Base-by-base conservation (phyloP, 2,329 filamentous ascomycete species). In the Phaeosphaeria sp. region DNA sequence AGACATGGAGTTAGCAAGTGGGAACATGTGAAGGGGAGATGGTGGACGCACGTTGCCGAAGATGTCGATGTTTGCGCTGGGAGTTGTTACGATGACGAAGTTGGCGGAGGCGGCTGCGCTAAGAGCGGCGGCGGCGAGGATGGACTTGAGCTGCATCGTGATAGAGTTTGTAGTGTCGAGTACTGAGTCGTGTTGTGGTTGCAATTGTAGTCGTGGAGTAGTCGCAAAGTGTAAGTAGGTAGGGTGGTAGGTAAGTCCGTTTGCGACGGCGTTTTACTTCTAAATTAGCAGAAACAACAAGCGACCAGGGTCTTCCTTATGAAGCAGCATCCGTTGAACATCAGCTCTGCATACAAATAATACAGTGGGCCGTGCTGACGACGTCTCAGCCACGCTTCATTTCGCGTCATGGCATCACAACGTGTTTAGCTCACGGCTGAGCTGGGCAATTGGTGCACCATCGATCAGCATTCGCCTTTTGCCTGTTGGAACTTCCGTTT, bases 21-120 rank as follows among this genome's bases (percentile, higher is more conserved):
- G 43, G 9, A 9, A 13, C 24, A 33, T 15, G 25, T 9, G 5
- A 15, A 2, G 33, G 42, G 36, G 17, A 45, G 21, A 39, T n/a
- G 3, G 17, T 2, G 17, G 36, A 54, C 60, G 17, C 62, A 68
- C 65, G 49, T 67, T 59, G 25, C 25, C 25, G 51, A 59, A 59
- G 22, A 69, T 52, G 24, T 63, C 51, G 22, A 53, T 45, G 44
- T 63, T 55, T 33, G 59, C 65, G n/a, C 59, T 60, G 4, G 66
- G 54, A 17, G 58, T 30, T 6, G 64, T 68, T 27, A 69, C 56
- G 51, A 69, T 57, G 40, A 65, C 64, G 55, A 69, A 69, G 20
- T 69, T 64, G 11, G 67, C 63, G 13, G 64, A 52, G 8, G 56
- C 61, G 33, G 51, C 52, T 20, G 64, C 62, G 54, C 60, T 60